These are phyloP conservation scores for Trichoderma asperellum DNA, from an alignment of 2,329 filamentous ascomycete species.

Conservation along the genomic window DNA sequence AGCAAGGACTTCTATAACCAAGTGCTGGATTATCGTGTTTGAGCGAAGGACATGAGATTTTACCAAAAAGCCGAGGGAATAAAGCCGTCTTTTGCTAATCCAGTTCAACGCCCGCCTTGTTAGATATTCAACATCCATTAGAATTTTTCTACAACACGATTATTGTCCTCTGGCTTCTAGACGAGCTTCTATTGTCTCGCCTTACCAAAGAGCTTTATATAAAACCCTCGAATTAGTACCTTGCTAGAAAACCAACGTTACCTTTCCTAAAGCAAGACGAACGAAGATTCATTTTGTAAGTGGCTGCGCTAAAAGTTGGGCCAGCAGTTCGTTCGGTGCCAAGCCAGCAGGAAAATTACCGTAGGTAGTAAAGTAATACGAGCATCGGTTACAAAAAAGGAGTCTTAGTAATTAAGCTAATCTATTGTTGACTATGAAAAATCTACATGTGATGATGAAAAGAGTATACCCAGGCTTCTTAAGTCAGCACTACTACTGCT, in stretches of 20 bases:
- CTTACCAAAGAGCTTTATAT: background rate
- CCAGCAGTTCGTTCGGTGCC: background rate
- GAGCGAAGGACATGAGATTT: background rate
- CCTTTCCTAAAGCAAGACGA: background rate
- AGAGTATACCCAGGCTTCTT: background rate
- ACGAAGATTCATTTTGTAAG: background rate
- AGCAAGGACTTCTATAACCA: background rate
- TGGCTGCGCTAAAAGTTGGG: background rate
- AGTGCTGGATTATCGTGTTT: background rate
- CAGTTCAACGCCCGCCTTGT: no score
- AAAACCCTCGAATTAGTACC: background rate
- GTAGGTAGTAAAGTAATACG: background rate
- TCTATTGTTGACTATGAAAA: background rate
- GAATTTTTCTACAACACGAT: background rate
- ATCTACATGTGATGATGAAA: constrained; percentile 1
- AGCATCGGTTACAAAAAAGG: background rate
- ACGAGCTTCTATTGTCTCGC: background rate
- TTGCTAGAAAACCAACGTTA: background rate
- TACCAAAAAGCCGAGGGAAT: background rate
- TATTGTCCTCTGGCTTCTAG: no score
- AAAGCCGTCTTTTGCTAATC: background rate
- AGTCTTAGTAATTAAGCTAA: background rate
- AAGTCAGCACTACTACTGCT: background rate
- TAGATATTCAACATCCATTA: background rate
- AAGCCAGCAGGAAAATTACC: background rate